Percentiles rank a stretch among this genome's conserved stretches.
Conservation (phyloP, 208 protist species). For the Acanthamoeba lenticulata region DNA sequence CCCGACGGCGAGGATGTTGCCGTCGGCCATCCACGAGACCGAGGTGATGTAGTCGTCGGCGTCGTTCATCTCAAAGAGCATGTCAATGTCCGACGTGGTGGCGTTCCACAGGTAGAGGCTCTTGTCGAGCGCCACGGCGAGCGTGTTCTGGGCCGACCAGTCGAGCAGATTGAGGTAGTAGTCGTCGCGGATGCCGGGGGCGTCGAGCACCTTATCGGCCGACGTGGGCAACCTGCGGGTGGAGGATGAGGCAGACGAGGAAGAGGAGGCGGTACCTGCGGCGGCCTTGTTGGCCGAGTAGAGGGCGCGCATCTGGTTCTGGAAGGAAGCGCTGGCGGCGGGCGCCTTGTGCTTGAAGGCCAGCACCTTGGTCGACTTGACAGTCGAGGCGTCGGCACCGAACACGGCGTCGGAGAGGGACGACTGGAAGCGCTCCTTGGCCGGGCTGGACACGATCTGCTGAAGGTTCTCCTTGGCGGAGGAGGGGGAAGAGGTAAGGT, state of each 20-base stretch:
- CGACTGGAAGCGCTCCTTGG: conserved; percentile 79
- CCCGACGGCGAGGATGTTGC: conserved; percentile 88
- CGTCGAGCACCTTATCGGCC: conserved; percentile 96
- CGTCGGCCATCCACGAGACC: conserved; percentile 94
- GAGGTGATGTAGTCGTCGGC: conserved; percentile 90
- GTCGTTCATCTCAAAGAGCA: conserved; percentile 88
- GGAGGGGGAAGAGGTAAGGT: conserved; percentile 66
- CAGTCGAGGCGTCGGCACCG: neutral
- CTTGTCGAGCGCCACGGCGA: conserved; percentile 96
- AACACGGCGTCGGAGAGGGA: conserved; percentile 74
- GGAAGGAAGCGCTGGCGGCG: conserved; percentile 70
- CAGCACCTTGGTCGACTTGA: conserved; percentile 86
- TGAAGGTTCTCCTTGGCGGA: conserved; percentile 72
- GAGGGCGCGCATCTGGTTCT: conserved; percentile 86
- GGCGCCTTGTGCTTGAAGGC: conserved; percentile 90
- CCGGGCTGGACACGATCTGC: conserved; percentile 1
- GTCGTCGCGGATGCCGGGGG: conserved; percentile 98
- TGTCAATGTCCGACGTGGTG: conserved; percentile 91
- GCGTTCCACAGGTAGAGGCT: conserved; percentile 99
- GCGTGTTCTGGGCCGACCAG: conserved; percentile 93
- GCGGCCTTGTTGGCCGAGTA: conserved; percentile 85
- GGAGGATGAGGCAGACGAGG: conserved; percentile 54
- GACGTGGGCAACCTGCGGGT: conserved; percentile 42
- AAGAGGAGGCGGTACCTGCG: neutral
- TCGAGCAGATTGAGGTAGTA: conserved; percentile 99